Base-by-base conservation (phyloP, 2,329 filamentous ascomycete species). In the Rugonectria rugulosa region DNA sequence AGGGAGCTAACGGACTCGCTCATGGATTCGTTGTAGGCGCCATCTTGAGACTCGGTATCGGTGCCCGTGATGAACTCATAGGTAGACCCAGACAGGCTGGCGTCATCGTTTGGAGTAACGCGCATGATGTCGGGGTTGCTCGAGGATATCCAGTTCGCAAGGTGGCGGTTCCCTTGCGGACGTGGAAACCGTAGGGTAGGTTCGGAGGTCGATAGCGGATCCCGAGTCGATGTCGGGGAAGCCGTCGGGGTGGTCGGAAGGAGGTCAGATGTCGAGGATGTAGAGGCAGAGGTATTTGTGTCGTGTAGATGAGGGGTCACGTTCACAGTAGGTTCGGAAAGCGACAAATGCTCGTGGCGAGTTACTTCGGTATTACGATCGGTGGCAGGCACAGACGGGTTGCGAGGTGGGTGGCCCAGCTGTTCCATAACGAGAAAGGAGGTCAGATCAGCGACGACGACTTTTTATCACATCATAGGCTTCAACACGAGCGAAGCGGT, bases 121-220 rank as follows among this genome's bases (percentile, higher is more conserved):
- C 76, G 77, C 80, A 84, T 84, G 60, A 85, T 83, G 72, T 83
- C 79, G 47, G 81, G 81, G 24, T 82, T 78, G 65, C 82, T 85
- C 48, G 77, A 79, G 6, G 81, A 84, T 43, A 87, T 75, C 83
- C 83, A 86, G 76, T 82, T 81, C 64, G 83, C 83, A 34, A 87
- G 80, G 44, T 78, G 75, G 51, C 77, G 76, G 61, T 79, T 85
- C 48, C 81, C 84, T 65, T 80, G 77, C 1, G 84, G 83, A 37
- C 74, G 77, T 51, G 84, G 84, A 52, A 86, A 86, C 53, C 82
- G 80, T 40, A 87, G 76, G 23, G 76, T 77, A 5, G 81, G 81
- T 47, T 80, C 76, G 37, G 81, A 80, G 31, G 64, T 68, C 24
- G 77, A 75, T 26, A 75, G 62, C 34, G 56, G 60, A 20, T 26